phyloP scores from a whole-genome alignment of 2,329 filamentous ascomycete genomes.

The Pseudogymnoascus sp. region DNA sequence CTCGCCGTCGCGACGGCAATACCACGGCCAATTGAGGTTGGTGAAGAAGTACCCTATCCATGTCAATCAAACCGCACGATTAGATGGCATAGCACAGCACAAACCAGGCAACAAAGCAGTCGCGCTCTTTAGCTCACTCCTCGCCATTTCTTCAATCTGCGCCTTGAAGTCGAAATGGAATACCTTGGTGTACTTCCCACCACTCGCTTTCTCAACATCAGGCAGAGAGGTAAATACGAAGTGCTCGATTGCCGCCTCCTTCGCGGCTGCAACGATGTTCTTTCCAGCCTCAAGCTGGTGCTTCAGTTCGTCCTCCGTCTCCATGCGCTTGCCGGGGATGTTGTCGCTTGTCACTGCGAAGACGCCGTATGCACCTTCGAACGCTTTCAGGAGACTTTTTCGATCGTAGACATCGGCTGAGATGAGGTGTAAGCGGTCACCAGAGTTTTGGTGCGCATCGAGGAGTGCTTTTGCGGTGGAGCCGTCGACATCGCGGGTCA shows the following conservation, averaged over 20 bases:
- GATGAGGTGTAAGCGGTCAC: too few relatives aligned
- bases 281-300: conserved; percentile 36
- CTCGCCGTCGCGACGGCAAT: too few relatives aligned
- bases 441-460: too few relatives aligned
- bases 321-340: conserved; percentile 30
- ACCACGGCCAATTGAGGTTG: too few relatives aligned
- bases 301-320: conserved; percentile 26
- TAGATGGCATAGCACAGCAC: too few relatives aligned
- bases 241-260: conserved; percentile 38
- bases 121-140: too few relatives aligned
- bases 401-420: conserved; percentile 35
- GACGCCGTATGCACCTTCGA: conserved; percentile 27
- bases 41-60: too few relatives aligned
- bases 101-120: too few relatives aligned
- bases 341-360: conserved; percentile 26
- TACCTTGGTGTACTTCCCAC: conserved; percentile 34
- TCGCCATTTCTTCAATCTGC: conserved; percentile 27
- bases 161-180: conserved; percentile 33
- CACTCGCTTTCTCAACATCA: conserved; percentile 34
- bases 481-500: too few relatives aligned
- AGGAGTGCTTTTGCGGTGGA: too few relatives aligned
- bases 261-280: conserved; percentile 38
- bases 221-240: conserved; percentile 39
- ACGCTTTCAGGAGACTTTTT: conserved; percentile 28
- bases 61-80: too few relatives aligned